A percentile compares a stretch with the other conserved stretches of the same genome.
Evolutionary conservation across 257 asterid species (phyloP).

Genomic region (Nicotiana noctiflora): DNA sequence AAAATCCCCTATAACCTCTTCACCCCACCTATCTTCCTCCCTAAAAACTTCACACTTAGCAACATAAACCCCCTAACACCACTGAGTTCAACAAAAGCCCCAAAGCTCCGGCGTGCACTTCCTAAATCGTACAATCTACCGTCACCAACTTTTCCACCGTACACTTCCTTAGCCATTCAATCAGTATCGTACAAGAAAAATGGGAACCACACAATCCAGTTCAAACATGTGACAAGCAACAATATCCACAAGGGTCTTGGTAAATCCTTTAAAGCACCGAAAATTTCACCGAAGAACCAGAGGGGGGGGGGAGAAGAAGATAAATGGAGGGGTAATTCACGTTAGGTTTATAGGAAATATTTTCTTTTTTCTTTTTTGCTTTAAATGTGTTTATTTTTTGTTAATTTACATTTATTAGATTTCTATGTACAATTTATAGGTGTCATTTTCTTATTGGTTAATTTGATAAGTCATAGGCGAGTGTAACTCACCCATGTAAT

Average conservation of each 20-base stretch:
- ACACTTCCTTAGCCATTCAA: constrained; percentile 52
- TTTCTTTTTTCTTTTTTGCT: too few species aligned
- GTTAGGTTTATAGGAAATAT: too few species aligned
- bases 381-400: too few species aligned
- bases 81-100: constrained; percentile 69
- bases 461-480: too few species aligned
- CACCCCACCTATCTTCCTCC: constrained; percentile 43
- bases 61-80: constrained; percentile 74
- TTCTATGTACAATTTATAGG: too few species aligned
- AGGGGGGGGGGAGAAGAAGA: too few species aligned
- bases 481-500: too few species aligned
- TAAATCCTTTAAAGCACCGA: constrained; percentile 52
- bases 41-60: constrained; percentile 37
- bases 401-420: too few species aligned
- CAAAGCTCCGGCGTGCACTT: constrained; percentile 71
- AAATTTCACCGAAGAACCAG: too few species aligned
- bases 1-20: constrained; percentile 71
- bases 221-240: constrained; percentile 50
- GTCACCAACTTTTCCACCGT: too few species aligned
- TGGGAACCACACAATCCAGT: constrained; percentile 76
- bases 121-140: constrained; percentile 35
- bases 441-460: too few species aligned
- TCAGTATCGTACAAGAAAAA: constrained; percentile 57
- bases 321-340: too few species aligned
- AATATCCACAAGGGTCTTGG: constrained; percentile 66